Conservation (phyloP, 352 stramenopile genomes). For the Phytophthora aleatoria region DNA sequence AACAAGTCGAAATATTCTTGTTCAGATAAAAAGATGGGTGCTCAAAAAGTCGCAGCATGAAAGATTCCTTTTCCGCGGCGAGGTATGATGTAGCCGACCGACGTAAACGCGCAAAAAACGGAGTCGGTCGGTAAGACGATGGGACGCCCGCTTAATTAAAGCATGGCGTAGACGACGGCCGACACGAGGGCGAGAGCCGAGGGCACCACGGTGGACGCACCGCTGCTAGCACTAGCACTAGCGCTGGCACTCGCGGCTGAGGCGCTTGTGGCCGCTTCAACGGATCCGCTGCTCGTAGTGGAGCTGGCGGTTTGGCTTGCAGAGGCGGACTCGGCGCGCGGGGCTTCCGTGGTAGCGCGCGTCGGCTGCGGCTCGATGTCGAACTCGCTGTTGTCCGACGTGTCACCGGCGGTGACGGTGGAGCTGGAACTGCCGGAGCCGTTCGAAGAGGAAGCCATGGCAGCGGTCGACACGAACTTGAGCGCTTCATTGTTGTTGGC, state of each 20-base stretch:
- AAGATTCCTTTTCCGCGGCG: not conserved
- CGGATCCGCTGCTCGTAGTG: conserved; percentile 22
- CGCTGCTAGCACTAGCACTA: conserved; percentile 29
- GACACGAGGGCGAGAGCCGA: conserved; percentile 34
- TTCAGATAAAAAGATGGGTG: conserved; percentile 20
- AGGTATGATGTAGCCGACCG: conserved; percentile 5
- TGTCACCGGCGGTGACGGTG: conserved; percentile 18
- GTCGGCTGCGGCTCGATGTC: conserved; percentile 43
- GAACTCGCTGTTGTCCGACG: conserved; percentile 36
- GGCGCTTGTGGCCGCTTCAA: conserved; percentile 13
- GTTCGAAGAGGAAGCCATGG: conserved; percentile 30
- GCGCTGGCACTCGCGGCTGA: conserved; percentile 22
- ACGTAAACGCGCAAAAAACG: conserved; percentile 7
- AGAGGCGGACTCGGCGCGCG: conserved; percentile 11
- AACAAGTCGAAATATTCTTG: conserved; percentile 30
- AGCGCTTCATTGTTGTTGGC: conserved; percentile 22
- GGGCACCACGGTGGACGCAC: conserved; percentile 25
- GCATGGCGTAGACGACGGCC: conserved; percentile 37
- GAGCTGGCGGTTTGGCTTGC: conserved; percentile 16
- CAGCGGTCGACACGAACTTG: conserved; percentile 24
- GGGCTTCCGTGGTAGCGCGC: conserved; percentile 24
- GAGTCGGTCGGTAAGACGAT: conserved; percentile 9
- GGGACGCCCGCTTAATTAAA: conserved; percentile 44
- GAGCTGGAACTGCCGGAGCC: conserved; percentile 24
- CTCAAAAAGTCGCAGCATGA: conserved; percentile 1